Base-by-base conservation (phyloP, 192 early-diverging fungal genomes). In the Phlyctochytrium planicorne region DNA sequence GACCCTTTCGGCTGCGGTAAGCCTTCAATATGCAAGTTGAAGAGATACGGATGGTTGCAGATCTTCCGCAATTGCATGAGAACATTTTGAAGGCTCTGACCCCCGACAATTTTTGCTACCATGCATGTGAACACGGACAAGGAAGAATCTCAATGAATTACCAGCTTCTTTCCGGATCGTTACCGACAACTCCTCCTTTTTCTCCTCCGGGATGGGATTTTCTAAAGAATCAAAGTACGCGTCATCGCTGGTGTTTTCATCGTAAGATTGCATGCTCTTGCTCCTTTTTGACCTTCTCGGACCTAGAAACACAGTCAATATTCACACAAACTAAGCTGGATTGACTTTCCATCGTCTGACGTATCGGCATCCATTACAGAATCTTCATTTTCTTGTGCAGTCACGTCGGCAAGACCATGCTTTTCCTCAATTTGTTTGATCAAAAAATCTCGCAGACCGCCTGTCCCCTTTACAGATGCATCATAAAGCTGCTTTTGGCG, bases 11-110 rank as follows among this genome's bases (percentile, higher is more conserved):
- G 16, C 23, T 60, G 27, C 27, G 24, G 20, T 52, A 52, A 16
- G 50, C 50, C 50, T n/a, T n/a, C n/a, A n/a, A n/a, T 30, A 16
- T 88, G 90, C 75, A 92, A 89, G 53, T 92, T 87, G 69, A 96
- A 96, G 14, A 97, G 76, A 67, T 92, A 98, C 10, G 96, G 95
- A 75, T 98, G 96, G 73, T 97, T 94, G 80, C 96, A 98, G 53
- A 92, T 84, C 72, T 97, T 97, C 62, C 95, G 91, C 32, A 97
- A 79, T 72, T 97, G 95, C 91, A 97, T 92, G 36, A 85, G 56
- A 23, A 77, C 56, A 53, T 68, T 74, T 64, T 85, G 76, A 29
- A 86, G 74, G 1, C 80, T 78, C 36, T 75, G 81, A 52, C 53
- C 34, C 0, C 68, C 40, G 27, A 79, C 62, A 31, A 69, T 60